Base-by-base conservation (phyloP, 352 stramenopile genomes). In the Phytophthora sojae region DNA sequence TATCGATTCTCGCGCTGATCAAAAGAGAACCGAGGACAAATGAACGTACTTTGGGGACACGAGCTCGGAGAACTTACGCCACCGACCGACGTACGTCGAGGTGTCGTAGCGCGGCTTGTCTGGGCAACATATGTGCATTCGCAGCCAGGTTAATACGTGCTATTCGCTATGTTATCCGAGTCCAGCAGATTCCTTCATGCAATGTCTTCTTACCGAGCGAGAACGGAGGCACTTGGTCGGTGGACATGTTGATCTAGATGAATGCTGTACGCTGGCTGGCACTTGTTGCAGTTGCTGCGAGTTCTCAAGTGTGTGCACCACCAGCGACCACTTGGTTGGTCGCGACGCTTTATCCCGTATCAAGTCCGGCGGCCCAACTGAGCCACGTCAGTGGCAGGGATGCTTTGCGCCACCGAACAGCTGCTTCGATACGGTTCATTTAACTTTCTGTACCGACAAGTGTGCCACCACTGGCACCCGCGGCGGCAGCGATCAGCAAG, bases 51-150 rank as follows among this genome's bases (percentile, higher is more conserved):
- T 90, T 14, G 89, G 89, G 42, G 85, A 89, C 61, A 95, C 85
- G 61, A 97, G 82, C 75, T 96, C 89, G 15, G 87, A 79, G 73
- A 97, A 97, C 57, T 91, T 84, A 66, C 84, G 84, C 83, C 90
- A 95, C 26, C 90, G 86, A 50, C 90, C 90, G 55, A 81, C 80
- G 76, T 97, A 97, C 44, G 89, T 96, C 56, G 86, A 92, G 70
- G 93, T 90, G 66, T 97, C 90, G 66, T 95, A 93, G 61, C 85
- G 81, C 32, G 89, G 86, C 52, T 83, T 82, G 64, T 92, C 86
- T 92, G 47, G 15, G 39, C 12, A 6, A 8, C 30, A 45, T 17
- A 25, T 54, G 54, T 37, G 45, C 8, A 39, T 17, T 8, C 61
- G 45, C 8, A 39, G 17, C 8, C 61, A 35, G 25, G 32, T 25